phyloP scores from a whole-genome alignment of 106 monocot species.

The Chionographis japonica region DNA sequence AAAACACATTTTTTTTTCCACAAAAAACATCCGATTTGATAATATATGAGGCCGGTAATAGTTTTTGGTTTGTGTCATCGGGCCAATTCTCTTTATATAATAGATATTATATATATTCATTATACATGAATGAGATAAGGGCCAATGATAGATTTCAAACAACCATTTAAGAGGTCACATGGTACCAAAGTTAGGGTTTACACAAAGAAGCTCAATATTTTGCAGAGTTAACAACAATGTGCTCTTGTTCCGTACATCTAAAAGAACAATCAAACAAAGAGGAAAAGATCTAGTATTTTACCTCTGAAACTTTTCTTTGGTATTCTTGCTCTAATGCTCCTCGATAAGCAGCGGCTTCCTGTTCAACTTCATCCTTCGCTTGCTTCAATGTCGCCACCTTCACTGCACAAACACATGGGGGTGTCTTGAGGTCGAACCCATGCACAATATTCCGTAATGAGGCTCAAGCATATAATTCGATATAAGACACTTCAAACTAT shows the following conservation, averaged over 20 bases:
- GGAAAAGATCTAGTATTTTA: not conserved
- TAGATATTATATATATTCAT: no score
- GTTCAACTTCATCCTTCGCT: slow-evolving; percentile 38
- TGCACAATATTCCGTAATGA: no score
- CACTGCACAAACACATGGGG: slow-evolving; percentile 16
- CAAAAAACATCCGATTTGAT: no score
- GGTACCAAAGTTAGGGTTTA: not conserved
- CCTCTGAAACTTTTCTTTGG: slow-evolving; percentile 32
- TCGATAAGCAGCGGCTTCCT: slow-evolving; percentile 29
- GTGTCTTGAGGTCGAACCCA: not conserved
- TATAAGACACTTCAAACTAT: no score
- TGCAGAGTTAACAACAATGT: not conserved
- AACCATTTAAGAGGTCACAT: no score
- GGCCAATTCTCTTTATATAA: no score
- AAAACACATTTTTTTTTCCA: no score
- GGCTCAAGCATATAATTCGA: no score
- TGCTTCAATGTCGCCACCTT: slow-evolving; percentile 32
- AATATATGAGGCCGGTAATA: no score
- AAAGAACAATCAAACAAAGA: not conserved
- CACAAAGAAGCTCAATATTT: not conserved
- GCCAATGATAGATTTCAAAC: not conserved
- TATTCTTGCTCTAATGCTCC: slow-evolving; percentile 29
- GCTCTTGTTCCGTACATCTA: not conserved
- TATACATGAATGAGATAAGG: no score
- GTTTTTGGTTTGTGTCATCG: no score